Percentiles rank a stretch among this genome's conserved stretches.
These are phyloP conservation scores for Strobilomyces echinocephalus DNA, from an alignment of 768 basidiomycete genomes.

Conservation along the genomic window DNA sequence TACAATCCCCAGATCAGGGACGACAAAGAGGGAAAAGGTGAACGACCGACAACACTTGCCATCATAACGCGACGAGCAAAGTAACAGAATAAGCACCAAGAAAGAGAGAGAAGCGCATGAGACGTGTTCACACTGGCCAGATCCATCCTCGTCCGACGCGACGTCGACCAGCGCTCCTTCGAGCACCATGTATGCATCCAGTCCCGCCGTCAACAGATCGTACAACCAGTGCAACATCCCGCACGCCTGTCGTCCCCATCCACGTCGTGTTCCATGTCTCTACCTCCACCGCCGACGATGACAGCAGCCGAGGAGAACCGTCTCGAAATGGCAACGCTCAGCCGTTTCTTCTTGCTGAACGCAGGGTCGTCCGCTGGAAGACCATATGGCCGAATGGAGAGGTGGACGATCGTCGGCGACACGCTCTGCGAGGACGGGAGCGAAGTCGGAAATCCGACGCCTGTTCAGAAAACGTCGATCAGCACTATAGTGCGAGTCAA, in stretches of 20 bases:
- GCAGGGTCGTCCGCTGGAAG: slow-evolving; percentile 46
- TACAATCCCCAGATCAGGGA: slow-evolving; percentile 3
- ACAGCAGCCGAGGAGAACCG: slow-evolving; percentile 15
- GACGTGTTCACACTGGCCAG: not conserved
- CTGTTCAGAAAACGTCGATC: slow-evolving; percentile 10
- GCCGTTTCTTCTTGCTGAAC: slow-evolving; percentile 52
- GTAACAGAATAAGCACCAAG: not conserved
- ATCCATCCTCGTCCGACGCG: not conserved
- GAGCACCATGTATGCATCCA: not conserved
- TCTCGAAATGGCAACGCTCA: slow-evolving; percentile 27
- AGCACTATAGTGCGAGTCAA: not conserved
- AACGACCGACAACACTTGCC: slow-evolving; percentile 1
- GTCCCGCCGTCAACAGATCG: slow-evolving; percentile 31
- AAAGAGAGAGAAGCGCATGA: not conserved
- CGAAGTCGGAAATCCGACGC: slow-evolving; percentile 30
- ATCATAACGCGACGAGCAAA: not conserved
- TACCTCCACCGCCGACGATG: not conserved
- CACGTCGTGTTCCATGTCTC: not conserved
- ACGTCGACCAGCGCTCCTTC: no score
- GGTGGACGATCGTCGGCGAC: slow-evolving; percentile 64
- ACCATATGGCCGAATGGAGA: slow-evolving; percentile 62
- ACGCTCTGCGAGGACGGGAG: slow-evolving; percentile 28
- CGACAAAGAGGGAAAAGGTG: not conserved
- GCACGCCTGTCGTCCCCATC: slow-evolving; percentile 15
- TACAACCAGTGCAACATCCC: slow-evolving; percentile 38